Percentiles rank a stretch among this genome's conserved stretches.
Evolutionary conservation across 306 rosid genomes (phyloP).

Genomic region (Sophora flavescens): DNA sequence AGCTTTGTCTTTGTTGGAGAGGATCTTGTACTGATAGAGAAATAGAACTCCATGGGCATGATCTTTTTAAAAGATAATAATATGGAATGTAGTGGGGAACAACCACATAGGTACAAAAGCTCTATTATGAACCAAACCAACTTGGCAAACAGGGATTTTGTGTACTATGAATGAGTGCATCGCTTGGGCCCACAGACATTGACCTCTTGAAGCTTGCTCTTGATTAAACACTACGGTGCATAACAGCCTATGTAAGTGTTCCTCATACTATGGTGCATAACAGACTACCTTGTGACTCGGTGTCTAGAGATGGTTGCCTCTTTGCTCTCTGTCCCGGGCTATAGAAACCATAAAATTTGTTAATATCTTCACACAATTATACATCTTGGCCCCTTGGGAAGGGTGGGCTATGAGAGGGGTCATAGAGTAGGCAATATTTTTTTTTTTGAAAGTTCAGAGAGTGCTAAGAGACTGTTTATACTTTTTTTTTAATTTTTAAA

Average conservation of each 20-base stretch:
- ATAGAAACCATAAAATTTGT: conserved; percentile 8
- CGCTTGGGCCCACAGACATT: conserved; percentile 31
- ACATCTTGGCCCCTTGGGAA: conserved; percentile 22
- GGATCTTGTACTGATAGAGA: background rate
- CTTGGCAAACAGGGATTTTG: conserved; percentile 30
- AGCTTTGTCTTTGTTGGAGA: conserved; percentile 22
- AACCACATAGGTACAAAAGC: background rate
- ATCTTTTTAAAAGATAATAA: background rate
- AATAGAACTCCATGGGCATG: background rate
- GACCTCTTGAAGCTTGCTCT: background rate
- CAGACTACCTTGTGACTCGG: too few relatives aligned
- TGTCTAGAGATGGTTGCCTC: background rate
- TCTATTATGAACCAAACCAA: conserved; percentile 8
- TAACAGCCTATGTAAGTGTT: too few relatives aligned
- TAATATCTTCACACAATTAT: background rate
- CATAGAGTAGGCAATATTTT: background rate
- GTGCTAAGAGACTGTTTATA: too few relatives aligned
- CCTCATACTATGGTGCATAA: too few relatives aligned
- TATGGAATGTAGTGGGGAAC: conserved; percentile 41
- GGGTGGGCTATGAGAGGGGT: background rate
- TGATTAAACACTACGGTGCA: background rate
- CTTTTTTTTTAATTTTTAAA: too few relatives aligned
- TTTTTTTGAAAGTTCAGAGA: too few relatives aligned
- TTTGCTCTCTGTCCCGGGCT: conserved; percentile 15
- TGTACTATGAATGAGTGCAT: conserved; percentile 13